Evolutionary conservation across 129 eudicot genomes (phyloP).

Genomic region (Calendula officinalis): DNA sequence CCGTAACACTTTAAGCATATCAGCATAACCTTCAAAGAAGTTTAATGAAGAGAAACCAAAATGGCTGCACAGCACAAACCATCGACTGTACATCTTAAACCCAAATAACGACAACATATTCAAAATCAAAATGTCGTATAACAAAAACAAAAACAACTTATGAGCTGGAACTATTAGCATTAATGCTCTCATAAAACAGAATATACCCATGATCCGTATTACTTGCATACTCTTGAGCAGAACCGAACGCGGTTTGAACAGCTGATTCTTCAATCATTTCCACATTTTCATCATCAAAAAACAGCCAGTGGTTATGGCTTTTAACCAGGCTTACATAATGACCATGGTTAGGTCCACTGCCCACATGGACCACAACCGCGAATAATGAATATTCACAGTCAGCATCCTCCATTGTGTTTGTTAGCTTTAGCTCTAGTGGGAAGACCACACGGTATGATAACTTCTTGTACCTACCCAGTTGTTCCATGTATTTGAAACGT

Average conservation of each 20-base stretch:
- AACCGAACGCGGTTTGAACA: too few species aligned
- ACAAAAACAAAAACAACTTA: slow-evolving; percentile 14
- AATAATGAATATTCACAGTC: slow-evolving; percentile 83
- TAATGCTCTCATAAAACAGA: slow-evolving; percentile 66
- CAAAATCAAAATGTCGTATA: slow-evolving; percentile 13
- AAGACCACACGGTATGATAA: slow-evolving; percentile 82
- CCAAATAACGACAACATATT: slow-evolving; percentile 12
- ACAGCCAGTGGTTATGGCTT: slow-evolving; percentile 92
- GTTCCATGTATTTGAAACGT: slow-evolving; percentile 93
- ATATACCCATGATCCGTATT: slow-evolving; percentile 64
- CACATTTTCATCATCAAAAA: slow-evolving; percentile 87
- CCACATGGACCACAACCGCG: slow-evolving; percentile 89
- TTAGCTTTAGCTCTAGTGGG: slow-evolving; percentile 79
- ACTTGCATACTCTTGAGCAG: too few species aligned
- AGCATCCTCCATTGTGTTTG: slow-evolving; percentile 65
- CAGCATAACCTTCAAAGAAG: slow-evolving; percentile 5
- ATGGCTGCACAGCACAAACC: slow-evolving; percentile 19
- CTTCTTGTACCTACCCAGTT: slow-evolving; percentile 73
- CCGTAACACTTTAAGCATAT: not conserved
- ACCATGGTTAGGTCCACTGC: slow-evolving; percentile 31
- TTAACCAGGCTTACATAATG: slow-evolving; percentile 86
- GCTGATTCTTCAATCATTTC: slow-evolving; percentile 19
- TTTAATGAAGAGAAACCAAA: slow-evolving; percentile 1
- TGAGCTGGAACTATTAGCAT: slow-evolving; percentile 31
- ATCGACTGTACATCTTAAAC: slow-evolving; percentile 33